Evolutionary conservation across 148 eudicot species (phyloP).

Genomic region (Chenopodium suecicum): DNA sequence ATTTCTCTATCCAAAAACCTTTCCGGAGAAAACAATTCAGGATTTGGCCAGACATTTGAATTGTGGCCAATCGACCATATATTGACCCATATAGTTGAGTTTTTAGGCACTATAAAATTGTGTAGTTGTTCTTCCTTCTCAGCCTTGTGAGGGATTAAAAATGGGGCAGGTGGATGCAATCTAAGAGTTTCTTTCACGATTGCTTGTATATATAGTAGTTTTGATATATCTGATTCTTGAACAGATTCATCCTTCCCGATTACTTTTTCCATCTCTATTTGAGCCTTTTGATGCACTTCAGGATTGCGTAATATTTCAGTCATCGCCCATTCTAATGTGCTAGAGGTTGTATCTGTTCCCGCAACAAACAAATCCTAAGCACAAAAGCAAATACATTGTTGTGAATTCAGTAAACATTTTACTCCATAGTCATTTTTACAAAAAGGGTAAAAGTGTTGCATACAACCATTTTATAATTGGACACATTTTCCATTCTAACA

Average conservation of each 20-base stretch:
- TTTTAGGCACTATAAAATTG: slow-evolving; percentile 27
- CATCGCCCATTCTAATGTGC: slow-evolving; percentile 42
- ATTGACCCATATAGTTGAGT: slow-evolving; percentile 37
- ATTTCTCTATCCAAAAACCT: slow-evolving; percentile 24
- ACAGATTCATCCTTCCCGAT: slow-evolving; percentile 16
- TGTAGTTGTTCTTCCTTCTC: slow-evolving; percentile 19
- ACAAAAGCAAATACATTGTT: background rate
- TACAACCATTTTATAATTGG: too few relatives aligned
- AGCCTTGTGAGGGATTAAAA: slow-evolving; percentile 33
- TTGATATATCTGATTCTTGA: slow-evolving; percentile 31
- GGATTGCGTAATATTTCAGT: slow-evolving; percentile 32
- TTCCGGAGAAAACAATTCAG: slow-evolving; percentile 29
- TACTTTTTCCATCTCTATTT: slow-evolving; percentile 26
- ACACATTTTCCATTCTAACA: too few relatives aligned
- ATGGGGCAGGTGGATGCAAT: slow-evolving; percentile 34
- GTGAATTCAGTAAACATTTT: too few relatives aligned
- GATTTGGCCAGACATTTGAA: slow-evolving; percentile 28
- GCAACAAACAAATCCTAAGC: slow-evolving; percentile 34
- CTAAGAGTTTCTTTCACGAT: slow-evolving; percentile 29
- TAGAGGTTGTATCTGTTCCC: slow-evolving; percentile 35
- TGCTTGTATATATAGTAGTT: slow-evolving; percentile 34
- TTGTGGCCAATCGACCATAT: slow-evolving; percentile 35
- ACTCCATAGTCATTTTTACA: too few relatives aligned
- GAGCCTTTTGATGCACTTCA: slow-evolving; percentile 25
- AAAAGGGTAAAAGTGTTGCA: too few relatives aligned